Percentiles rank a stretch among this genome's conserved stretches.
These are phyloP conservation scores for Phytopythium mirpurense DNA, from an alignment of 352 stramenopile species.

Conservation along the genomic window DNA sequence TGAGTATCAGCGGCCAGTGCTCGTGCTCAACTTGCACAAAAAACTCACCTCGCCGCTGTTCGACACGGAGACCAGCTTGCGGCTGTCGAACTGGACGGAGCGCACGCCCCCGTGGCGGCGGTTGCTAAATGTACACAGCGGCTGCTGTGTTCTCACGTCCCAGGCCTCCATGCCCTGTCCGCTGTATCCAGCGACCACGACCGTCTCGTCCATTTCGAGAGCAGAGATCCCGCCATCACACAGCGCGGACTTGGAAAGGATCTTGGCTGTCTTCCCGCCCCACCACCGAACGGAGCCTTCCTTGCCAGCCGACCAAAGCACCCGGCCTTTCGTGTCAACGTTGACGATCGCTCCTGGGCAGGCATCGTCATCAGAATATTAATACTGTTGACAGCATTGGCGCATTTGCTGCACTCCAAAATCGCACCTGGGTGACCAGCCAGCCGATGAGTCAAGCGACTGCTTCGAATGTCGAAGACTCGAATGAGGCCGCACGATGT, in stretches of 20 bases:
- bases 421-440: constrained; percentile 74
- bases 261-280: constrained; percentile 85
- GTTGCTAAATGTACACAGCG: constrained; percentile 82
- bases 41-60: constrained; percentile 52
- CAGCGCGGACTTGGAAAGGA: constrained; percentile 77
- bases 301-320: constrained; percentile 79
- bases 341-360: constrained; percentile 72
- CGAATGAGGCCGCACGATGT: constrained; percentile 86
- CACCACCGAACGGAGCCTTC: constrained; percentile 85
- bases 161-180: constrained; percentile 84
- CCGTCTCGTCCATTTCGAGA: constrained; percentile 87
- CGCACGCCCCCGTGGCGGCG: constrained; percentile 61
- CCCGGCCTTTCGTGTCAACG: constrained; percentile 78
- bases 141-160: constrained; percentile 85
- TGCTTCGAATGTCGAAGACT: constrained; percentile 81
- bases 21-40: background rate
- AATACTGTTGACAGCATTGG: background rate
- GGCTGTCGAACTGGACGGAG: constrained; percentile 80
- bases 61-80: constrained; percentile 82
- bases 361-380: constrained; percentile 4
- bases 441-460: constrained; percentile 73
- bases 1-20: constrained; percentile 5
- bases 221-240: constrained; percentile 70
- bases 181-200: constrained; percentile 80
- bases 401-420: background rate